Evolutionary conservation across 2,329 filamentous ascomycete genomes (phyloP), one percentile per base, ranked within the genome.

Genomic region (Penicillium capsulatum): DNA sequence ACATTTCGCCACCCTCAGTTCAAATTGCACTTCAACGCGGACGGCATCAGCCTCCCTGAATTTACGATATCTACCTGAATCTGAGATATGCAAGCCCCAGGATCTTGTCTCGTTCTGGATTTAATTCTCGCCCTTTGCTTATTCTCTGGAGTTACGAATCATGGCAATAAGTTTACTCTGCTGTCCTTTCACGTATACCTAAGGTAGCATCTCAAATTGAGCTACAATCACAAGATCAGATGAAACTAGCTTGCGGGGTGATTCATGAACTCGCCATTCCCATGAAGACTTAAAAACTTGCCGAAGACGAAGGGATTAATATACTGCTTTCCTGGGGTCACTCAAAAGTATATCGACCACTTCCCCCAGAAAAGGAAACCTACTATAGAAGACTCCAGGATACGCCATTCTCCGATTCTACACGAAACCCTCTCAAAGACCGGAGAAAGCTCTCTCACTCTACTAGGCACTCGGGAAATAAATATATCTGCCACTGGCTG

Each of bases 111-210:
- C 26, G 17, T 22, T 22, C 19, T 22, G n/a, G 17, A 16, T 27
- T 30, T 31, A 36, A 36, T 31, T 47, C 46, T 38, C 32, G 8
- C 27, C 36, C 45, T 37, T 22, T 34, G 35, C 35, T 42, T 28
- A 14, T 28, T 36, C 28, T 37, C 42, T 28, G 47, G 47, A 44
- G 44, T 54, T 44, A 51, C 34, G 49, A 54, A 39, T 52, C 31
- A 50, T 42, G 51, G 45, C 46, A 38, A 44, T 51, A 10, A 14
- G n/a, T 28, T 28, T 28, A 28, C 9, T 28, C 26, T 28, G 19
- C 9, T 22, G 5, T 22, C 19, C 5, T 22, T 22, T 9, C 19
- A 22, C 19, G 26, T 4, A 14, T 28, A 28, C 26, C 26, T 28
- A 22, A 22, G 19, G 19, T 22, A 22, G 19, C 19, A 22, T n/a